These are phyloP conservation scores for Otatea glauca DNA, from an alignment of 176 grass and related monocot genomes.

Conservation along the genomic window DNA sequence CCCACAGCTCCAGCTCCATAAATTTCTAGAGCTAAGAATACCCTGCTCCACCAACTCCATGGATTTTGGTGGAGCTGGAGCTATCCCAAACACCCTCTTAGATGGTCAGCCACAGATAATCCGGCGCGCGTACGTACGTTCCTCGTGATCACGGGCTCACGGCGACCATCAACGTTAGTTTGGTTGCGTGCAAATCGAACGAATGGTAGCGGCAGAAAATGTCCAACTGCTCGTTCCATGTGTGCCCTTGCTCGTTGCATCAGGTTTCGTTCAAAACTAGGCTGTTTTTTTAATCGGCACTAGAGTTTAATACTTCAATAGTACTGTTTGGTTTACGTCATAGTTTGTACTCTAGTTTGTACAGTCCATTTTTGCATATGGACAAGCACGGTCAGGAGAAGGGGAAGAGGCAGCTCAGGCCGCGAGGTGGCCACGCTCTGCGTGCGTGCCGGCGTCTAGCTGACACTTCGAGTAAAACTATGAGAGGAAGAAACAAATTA, in stretches of 20 bases:
- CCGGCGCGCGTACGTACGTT: background rate
- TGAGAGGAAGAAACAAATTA: background rate
- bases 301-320: background rate
- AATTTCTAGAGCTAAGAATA: too few relatives aligned
- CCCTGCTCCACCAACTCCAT: too few relatives aligned
- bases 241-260: constrained; percentile 12
- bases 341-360: too few relatives aligned
- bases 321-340: too few relatives aligned
- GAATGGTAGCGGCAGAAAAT: background rate
- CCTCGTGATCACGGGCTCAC: background rate
- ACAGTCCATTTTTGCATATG: too few relatives aligned
- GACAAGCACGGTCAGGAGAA: too few relatives aligned
- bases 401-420: too few relatives aligned
- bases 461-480: too few relatives aligned
- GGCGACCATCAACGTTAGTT: background rate
- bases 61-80: too few relatives aligned
- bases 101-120: background rate
- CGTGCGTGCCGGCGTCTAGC: too few relatives aligned
- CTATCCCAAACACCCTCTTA: too few relatives aligned
- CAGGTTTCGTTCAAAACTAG: background rate
- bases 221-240: background rate
- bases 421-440: background rate
- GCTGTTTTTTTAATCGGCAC: background rate
- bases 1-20: too few relatives aligned
- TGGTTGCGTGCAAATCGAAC: background rate